Base-by-base conservation (phyloP, 148 eudicot species). In the Cornus kousa region DNA sequence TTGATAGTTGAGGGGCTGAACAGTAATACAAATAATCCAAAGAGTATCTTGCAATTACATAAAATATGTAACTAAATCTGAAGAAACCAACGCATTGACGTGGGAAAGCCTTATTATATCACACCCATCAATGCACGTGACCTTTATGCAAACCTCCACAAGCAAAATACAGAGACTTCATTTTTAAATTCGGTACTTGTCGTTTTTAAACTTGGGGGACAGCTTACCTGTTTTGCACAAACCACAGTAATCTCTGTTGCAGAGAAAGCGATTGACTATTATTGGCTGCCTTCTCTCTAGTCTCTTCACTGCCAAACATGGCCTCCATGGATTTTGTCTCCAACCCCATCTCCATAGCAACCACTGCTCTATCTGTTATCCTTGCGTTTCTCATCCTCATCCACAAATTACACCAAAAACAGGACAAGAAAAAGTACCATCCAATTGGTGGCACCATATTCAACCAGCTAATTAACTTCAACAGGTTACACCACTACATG, bases 401-500 rank as follows among this genome's bases (percentile, higher is more conserved):
- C 19, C 77, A 16, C 12, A 40, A 60, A 70, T 70, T 68, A 9
- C 59, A 80, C 57, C 67, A n/a, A 43, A 71, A 14, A 62, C 39
- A 55, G 35, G 69, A 8, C 1, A 77, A 65, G 57, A 85, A 39
- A 48, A 89, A 87, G 67, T 89, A 87, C 80, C 94, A 72, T n/a
- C 97, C 91, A 20, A 77, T 91, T 16, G 90, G 68, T 0, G 91
- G 93, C 28, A 87, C 93, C 22, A 76, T 78, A 24, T 79, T 90
- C 70, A 53, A 86, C 70, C 92, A 88, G 71, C 83, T 91, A 2
- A n/a, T 85, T 17, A 83, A 91, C 68, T 90, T 93, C 83, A 37
- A 84, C 17, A 84, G 85, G 78, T 75, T 90, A 64, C 92, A 90
- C 77, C 79, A 91, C 68, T 89, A 86, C 80, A 85, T 91, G 89